Conservation (phyloP, 2,329 filamentous ascomycete species). For the Periconia macrospinosa region DNA sequence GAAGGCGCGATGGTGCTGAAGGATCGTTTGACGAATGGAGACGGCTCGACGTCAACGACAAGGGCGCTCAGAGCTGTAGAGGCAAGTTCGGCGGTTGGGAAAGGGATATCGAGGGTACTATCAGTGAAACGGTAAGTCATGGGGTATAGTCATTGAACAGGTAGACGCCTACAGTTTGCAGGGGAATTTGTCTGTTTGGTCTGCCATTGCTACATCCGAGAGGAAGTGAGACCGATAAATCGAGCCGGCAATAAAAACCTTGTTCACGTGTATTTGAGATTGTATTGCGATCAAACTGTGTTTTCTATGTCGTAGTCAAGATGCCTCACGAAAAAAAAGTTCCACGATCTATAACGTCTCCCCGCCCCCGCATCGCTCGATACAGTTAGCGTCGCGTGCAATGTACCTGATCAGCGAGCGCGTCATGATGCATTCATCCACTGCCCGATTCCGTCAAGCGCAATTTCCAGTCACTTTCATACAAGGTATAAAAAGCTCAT, state of each 20-base stretch:
- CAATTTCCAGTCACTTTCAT: neutral
- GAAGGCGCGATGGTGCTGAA: constrained; percentile 57
- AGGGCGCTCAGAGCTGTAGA: constrained; percentile 74
- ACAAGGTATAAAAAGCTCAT: neutral
- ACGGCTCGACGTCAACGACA: constrained; percentile 86
- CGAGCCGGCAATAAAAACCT: neutral
- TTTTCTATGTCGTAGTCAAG: neutral
- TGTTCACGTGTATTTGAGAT: neutral
- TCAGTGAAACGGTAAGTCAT: constrained; percentile 2
- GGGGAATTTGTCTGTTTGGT: constrained; percentile 34
- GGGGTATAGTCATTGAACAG: neutral
- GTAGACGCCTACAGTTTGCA: constrained; percentile 40
- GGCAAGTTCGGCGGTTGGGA: constrained; percentile 79
- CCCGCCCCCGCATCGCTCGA: neutral
- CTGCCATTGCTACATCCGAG: constrained; percentile 14
- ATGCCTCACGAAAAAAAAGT: neutral
- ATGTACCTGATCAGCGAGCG: neutral
- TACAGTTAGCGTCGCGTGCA: neutral
- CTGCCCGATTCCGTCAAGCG: constrained; percentile 4
- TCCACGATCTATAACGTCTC: neutral
- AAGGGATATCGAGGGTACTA: constrained; percentile 76
- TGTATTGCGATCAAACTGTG: neutral
- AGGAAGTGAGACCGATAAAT: neutral
- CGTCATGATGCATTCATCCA: constrained; percentile 11
- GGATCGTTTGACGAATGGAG: constrained; percentile 73